Evolutionary conservation across 1,284 basidiomycete genomes (phyloP), one percentile per base, ranked within the genome.

Genomic region (Fomes fomentarius): DNA sequence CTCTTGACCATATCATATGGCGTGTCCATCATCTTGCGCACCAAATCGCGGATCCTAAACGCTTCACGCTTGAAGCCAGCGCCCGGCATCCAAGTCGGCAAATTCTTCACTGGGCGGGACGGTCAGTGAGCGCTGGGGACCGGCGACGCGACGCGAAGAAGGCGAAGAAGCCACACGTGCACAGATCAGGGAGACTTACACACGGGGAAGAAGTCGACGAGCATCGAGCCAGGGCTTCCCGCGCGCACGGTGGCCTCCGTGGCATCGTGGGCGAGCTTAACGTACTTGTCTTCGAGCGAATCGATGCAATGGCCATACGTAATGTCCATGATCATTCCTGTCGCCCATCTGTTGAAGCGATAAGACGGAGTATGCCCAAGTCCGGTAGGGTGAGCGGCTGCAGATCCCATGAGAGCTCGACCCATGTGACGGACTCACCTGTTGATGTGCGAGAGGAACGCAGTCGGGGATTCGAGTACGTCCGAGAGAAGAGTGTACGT

Each of bases 1-100:
- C 68, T 65, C 58, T 78, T 80, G 26, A 84, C 82, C 67, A 76
- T 76, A 47, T 81, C 75, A 60, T 78, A 84, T 0, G 82, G 82
- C 17, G 76, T 66, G 54, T 80, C 74, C 66, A 82, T 76, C 78
- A 57, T 75, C 68, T 60, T 70, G 65, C 54, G 74, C 67, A 63
- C 68, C 12, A 68, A 47, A 17, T 44, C 46, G 42, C 66, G 59
- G 12, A 78, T 72, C 59, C 75, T 68, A 17, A 72, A 62, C 12
- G 82, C 81, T 15, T 76, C 73, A 12, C 76, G 72, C 59, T 83
- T 83, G 69, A 84, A 84, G n/a, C 73, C 73, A 1, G 77, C 73
- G 41, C 81, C 80, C 15, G 83, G 83, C 34, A 79, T 74, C 82
- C 82, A 85, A 14, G 72, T 70, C 8, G 83, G 83, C 34, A 83